These are phyloP conservation scores for Nepenthes alata DNA, from an alignment of 179 eudicot genomes.

Conservation along the genomic window DNA sequence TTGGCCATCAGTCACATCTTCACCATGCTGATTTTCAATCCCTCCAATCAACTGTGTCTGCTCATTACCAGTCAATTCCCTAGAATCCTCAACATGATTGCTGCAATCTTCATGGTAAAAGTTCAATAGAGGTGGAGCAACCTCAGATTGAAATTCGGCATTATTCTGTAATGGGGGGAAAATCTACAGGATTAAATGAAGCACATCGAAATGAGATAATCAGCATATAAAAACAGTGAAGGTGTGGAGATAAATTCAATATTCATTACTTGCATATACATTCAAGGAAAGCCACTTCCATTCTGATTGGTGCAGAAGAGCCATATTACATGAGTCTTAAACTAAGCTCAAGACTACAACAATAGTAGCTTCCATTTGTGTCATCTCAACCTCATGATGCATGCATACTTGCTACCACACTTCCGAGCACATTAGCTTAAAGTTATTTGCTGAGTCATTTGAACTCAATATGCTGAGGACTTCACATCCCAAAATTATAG, in stretches of 20 bases:
- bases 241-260: background rate
- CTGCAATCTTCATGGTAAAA: constrained; percentile 24
- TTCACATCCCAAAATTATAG: too few species aligned
- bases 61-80: constrained; percentile 17
- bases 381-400: too few species aligned
- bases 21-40: constrained; percentile 18
- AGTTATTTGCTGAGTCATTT: too few species aligned
- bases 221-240: background rate
- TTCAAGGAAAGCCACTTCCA: background rate
- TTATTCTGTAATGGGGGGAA: constrained; percentile 31
- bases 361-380: background rate
- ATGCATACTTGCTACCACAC: too few species aligned
- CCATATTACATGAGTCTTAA: background rate
- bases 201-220: background rate
- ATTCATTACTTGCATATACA: background rate
- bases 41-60: constrained; percentile 15
- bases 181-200: constrained; percentile 1
- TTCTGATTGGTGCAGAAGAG: background rate
- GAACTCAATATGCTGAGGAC: too few species aligned
- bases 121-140: constrained; percentile 26
- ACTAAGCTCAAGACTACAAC: background rate
- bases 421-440: too few species aligned
- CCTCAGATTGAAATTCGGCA: constrained; percentile 23
- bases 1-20: constrained; percentile 24
- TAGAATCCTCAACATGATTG: constrained; percentile 21